Evolutionary conservation across 2,329 filamentous ascomycete species (phyloP).

Genomic region (Beauveria rudraprayagi): DNA sequence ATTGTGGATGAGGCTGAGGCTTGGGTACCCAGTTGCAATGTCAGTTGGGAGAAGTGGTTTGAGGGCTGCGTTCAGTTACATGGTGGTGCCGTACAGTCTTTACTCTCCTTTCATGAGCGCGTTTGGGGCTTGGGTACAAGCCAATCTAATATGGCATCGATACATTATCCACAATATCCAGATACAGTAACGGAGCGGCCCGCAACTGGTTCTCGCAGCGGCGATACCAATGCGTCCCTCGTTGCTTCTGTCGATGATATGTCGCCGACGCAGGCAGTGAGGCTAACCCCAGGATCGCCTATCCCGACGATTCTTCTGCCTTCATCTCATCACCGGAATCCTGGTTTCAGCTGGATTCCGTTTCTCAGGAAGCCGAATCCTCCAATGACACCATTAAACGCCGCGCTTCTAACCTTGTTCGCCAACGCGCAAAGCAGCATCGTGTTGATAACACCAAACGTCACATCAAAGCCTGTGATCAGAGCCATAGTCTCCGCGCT

Average conservation of each 20-base stretch:
- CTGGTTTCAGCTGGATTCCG: slow-evolving; percentile 51
- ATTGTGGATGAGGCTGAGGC: slow-evolving; percentile 60
- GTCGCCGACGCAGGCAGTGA: slow-evolving; percentile 23
- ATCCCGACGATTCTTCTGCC: slow-evolving; percentile 60
- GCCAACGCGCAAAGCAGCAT: slow-evolving; percentile 49
- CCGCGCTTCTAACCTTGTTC: slow-evolving; percentile 54
- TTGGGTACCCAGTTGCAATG: slow-evolving; percentile 71
- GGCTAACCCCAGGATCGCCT: slow-evolving; percentile 14
- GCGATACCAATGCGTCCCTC: background rate
- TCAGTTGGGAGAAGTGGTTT: slow-evolving; percentile 84
- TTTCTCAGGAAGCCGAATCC: slow-evolving; percentile 42
- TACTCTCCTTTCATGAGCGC: slow-evolving; percentile 56
- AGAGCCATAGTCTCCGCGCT: slow-evolving; percentile 54
- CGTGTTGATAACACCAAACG: slow-evolving; percentile 68
- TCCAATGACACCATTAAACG: slow-evolving; percentile 61
- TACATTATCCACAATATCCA: background rate
- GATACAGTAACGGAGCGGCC: background rate
- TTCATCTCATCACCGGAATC: slow-evolving; percentile 64
- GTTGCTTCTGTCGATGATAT: background rate
- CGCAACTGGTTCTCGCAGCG: background rate
- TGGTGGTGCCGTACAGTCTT: slow-evolving; percentile 52
- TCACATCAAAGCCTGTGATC: slow-evolving; percentile 61
- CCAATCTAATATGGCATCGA: background rate
- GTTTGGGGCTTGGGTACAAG: slow-evolving; percentile 50
- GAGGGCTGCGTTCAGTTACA: slow-evolving; percentile 65